Percentiles rank a stretch among this genome's conserved stretches.
These are phyloP conservation scores for Amphirosellinia nigrospora DNA, from an alignment of 495 filamentous ascomycete genomes.

Conservation along the genomic window DNA sequence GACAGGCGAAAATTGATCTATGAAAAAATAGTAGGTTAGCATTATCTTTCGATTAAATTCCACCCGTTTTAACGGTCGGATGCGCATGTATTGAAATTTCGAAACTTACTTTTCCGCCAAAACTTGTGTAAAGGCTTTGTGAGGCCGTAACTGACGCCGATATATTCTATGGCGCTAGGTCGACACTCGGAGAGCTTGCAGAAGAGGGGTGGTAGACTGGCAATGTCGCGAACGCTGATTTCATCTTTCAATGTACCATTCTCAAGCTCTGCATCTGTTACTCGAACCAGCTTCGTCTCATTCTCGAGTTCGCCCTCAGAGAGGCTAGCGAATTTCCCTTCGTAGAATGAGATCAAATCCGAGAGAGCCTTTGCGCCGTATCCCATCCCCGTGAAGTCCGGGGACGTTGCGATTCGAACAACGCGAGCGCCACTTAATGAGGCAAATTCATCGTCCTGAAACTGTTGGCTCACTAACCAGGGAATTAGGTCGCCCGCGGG, in stretches of 20 bases:
- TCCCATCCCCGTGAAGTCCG: constrained; percentile 88
- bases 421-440: constrained; percentile 89
- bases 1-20: constrained; percentile 77
- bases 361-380: constrained; percentile 89
- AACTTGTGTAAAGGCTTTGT: constrained; percentile 91
- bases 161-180: constrained; percentile 82
- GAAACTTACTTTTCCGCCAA: constrained; percentile 69
- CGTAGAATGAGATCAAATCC: constrained; percentile 89
- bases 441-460: constrained; percentile 97
- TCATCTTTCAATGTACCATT: constrained; percentile 83
- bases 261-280: constrained; percentile 84
- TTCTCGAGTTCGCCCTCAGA: constrained; percentile 62
- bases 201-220: constrained; percentile 90
- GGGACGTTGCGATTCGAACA: constrained; percentile 95
- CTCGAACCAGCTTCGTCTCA: constrained; percentile 70
- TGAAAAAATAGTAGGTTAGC: constrained; percentile 6
- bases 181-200: constrained; percentile 84
- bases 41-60: background rate
- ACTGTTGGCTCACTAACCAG: constrained; percentile 97
- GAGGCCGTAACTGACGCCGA: constrained; percentile 94
- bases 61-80: background rate
- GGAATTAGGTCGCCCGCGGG: constrained; percentile 96
- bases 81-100: background rate
- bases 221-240: constrained; percentile 87
- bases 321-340: constrained; percentile 88